Conservation (phyloP, 768 basidiomycete species). For the Podaxis mareebaensis region DNA sequence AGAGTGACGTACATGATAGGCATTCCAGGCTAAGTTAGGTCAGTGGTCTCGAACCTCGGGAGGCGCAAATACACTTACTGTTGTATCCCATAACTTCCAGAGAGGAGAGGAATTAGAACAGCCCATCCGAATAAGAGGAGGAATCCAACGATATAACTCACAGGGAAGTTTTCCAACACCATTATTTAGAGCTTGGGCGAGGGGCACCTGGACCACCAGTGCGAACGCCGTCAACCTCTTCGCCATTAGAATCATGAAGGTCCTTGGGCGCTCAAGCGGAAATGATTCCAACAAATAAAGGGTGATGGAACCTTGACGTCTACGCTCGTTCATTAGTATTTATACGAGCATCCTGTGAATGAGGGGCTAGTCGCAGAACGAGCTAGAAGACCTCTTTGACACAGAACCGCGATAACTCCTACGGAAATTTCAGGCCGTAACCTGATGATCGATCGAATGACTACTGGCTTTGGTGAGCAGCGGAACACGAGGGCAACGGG, state of each 20-base stretch:
- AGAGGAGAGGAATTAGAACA: background rate
- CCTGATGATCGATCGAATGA: background rate
- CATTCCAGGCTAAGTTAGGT: conserved; percentile 2
- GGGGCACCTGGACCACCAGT: background rate
- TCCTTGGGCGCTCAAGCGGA: background rate
- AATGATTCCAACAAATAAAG: background rate
- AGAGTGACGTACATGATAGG: background rate
- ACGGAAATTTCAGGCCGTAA: background rate
- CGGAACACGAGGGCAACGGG: background rate
- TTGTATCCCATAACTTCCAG: conserved; percentile 9
- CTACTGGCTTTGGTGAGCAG: background rate
- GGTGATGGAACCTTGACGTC: background rate
- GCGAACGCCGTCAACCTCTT: background rate
- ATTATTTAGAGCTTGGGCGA: conserved; percentile 8
- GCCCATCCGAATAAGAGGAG: no score
- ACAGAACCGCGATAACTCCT: background rate
- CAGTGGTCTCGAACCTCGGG: background rate
- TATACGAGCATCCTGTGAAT: background rate
- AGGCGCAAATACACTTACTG: background rate
- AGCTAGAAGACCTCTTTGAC: background rate
- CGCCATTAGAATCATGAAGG: background rate
- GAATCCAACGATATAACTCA: background rate
- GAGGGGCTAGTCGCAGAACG: background rate
- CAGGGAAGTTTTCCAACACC: conserved; percentile 9
- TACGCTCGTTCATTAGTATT: background rate